Base-by-base conservation (phyloP, 176 grass and related monocot genomes). In the Eleusine indica region DNA sequence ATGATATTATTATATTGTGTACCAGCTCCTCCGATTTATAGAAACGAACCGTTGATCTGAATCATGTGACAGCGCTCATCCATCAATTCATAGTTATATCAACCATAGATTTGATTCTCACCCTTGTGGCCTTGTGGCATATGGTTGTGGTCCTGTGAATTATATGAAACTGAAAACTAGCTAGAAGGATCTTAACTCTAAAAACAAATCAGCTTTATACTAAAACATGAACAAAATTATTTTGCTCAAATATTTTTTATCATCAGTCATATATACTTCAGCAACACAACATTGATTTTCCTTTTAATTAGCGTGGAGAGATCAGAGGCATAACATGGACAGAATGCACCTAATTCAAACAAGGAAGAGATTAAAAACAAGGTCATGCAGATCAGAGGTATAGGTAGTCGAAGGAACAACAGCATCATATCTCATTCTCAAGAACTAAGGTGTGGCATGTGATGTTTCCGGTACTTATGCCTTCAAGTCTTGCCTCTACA, bases 401-500 rank as follows among this genome's bases (percentile, higher is more conserved):
- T 60, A 71, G 6, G 48, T 9, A 61, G 37, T 71, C 4, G 32
- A 71, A 38, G 40, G 64, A 61, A 49, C 35, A 60, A 62, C 0
- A 22, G 60, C 60, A 63, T 63, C 60, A 29, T 63, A 63, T 63
- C 22, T 62, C 22, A 62, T 28, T 62, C 60, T 63, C 9, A 28
- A 58, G 60, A 29, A 63, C 60, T 63, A 63, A 63, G 7, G 25
- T 63, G 82, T 7, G 17, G 73, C 83, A 85, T 85, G 83, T 85
- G 74, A 60, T 58, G 47, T 12, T 77, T 68, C 49, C 49, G 18
- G 62, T 76, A 56, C 11, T 52, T 73, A 19, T n/a, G 39, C 30
- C 30, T 76, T 75, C 48, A 52, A 25, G 38, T 76, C 35, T 68
- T 29, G 60, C 61, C 71, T 25, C 82, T 68, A 57, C 62, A 77